phyloP scores from a whole-genome alignment of 805 yeast genomes.

The Pichia nanzhaoensis region DNA sequence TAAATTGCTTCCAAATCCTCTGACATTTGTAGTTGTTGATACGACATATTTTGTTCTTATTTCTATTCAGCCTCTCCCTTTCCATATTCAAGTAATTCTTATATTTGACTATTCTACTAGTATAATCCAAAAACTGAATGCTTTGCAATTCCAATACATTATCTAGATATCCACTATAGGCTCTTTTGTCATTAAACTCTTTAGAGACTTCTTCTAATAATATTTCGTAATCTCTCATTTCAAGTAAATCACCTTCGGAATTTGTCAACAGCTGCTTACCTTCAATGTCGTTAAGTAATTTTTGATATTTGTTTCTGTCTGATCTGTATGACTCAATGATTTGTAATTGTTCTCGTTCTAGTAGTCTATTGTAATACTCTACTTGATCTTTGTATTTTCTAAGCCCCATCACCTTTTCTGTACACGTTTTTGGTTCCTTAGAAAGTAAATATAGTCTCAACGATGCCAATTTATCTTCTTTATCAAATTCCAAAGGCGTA shows the following conservation, averaged over 20 bases:
- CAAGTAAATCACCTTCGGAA: slow-evolving; percentile 28
- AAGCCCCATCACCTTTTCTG: neutral
- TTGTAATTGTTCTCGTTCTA: slow-evolving; percentile 4
- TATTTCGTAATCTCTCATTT: slow-evolving; percentile 30
- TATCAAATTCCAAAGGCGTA: neutral
- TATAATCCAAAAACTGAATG: slow-evolving; percentile 22
- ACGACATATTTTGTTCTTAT: slow-evolving; percentile 17
- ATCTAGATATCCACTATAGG: slow-evolving; percentile 20
- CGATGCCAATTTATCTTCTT: slow-evolving; percentile 15
- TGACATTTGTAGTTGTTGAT: slow-evolving; percentile 7
- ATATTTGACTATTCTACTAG: slow-evolving; percentile 26
- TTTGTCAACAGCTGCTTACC: slow-evolving; percentile 10
- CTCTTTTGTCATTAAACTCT: slow-evolving; percentile 23
- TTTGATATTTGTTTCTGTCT: slow-evolving; percentile 9
- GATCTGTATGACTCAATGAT: slow-evolving; percentile 7
- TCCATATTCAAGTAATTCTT: slow-evolving; percentile 26
- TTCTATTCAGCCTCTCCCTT: slow-evolving; percentile 22
- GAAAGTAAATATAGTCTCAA: slow-evolving; percentile 16
- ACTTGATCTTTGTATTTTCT: slow-evolving; percentile 3
- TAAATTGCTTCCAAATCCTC: slow-evolving; percentile 9
- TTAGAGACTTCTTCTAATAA: slow-evolving; percentile 22
- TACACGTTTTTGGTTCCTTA: slow-evolving; percentile 8
- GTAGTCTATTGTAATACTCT: slow-evolving; percentile 7
- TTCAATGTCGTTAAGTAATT: slow-evolving; percentile 11
- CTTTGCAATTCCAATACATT: slow-evolving; percentile 25